phyloP scores from a whole-genome alignment of 2,329 filamentous ascomycete species.

The Diaporthe humulicola region DNA sequence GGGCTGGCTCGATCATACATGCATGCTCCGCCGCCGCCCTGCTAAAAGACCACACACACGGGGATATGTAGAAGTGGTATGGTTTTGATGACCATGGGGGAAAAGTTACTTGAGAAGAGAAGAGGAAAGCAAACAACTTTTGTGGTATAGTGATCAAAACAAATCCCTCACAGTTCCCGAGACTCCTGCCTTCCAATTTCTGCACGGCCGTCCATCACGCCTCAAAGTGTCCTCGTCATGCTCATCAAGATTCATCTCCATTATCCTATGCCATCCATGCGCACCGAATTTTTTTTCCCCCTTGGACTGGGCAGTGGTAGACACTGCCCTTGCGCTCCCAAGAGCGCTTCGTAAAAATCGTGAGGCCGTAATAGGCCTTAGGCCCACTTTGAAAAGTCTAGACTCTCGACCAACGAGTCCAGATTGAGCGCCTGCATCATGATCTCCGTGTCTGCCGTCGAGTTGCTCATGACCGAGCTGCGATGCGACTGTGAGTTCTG shows the following conservation, averaged over 20 bases:
- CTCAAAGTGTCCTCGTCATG: not conserved
- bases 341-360: not conserved
- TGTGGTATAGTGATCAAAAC: conserved; percentile 51
- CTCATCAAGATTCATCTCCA: conserved; percentile 28
- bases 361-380: conserved; percentile 42
- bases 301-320: not conserved
- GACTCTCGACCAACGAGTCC: conserved; percentile 58
- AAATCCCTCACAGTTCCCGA: conserved; percentile 40
- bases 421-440: conserved; percentile 50
- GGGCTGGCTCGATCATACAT: not conserved
- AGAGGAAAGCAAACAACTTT: conserved; percentile 49
- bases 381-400: conserved; percentile 66
- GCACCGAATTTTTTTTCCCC: not conserved
- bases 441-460: conserved; percentile 67
- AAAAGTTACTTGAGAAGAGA: conserved; percentile 14
- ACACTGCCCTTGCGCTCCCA: not conserved
- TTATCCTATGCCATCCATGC: not conserved
- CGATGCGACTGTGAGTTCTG: conserved; percentile 65
- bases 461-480: conserved; percentile 68
- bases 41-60: conserved; percentile 9
- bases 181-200: conserved; percentile 39
- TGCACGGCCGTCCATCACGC: conserved; percentile 8
- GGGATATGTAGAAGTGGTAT: conserved; percentile 1
- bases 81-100: not conserved
- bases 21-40: not conserved